phyloP scores from a whole-genome alignment of 1,284 basidiomycete species.

The Fomitopsis betulina region DNA sequence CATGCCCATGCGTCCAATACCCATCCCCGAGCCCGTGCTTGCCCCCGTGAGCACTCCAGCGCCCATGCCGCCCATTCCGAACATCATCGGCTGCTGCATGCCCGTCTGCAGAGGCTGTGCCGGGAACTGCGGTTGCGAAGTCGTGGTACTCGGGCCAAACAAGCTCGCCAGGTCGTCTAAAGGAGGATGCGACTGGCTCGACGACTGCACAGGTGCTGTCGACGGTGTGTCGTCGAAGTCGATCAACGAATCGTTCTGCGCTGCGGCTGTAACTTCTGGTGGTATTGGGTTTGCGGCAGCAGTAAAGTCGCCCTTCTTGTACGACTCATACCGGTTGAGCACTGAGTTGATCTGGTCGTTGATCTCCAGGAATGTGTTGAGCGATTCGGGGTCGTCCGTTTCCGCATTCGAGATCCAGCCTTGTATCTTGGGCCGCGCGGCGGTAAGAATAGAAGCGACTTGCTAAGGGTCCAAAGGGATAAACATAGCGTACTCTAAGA shows the following conservation, averaged over 20 bases:
- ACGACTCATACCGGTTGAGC: slow-evolving; percentile 85
- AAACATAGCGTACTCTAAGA: slow-evolving; percentile 3
- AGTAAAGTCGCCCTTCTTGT: slow-evolving; percentile 83
- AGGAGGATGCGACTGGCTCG: slow-evolving; percentile 8
- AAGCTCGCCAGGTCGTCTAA: slow-evolving; percentile 58
- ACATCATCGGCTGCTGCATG: slow-evolving; percentile 1
- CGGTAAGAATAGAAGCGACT: slow-evolving; percentile 81
- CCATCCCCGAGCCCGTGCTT: slow-evolving; percentile 4
- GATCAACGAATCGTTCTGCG: slow-evolving; percentile 53
- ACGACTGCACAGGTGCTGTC: slow-evolving; percentile 13
- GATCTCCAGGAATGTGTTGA: slow-evolving; percentile 91
- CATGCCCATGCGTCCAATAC: slow-evolving; percentile 17
- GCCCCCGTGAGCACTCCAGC: slow-evolving; percentile 1
- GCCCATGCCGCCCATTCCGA: slow-evolving; percentile 15
- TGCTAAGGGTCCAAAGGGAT: slow-evolving; percentile 47
- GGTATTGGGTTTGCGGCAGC: slow-evolving; percentile 64
- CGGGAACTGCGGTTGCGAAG: slow-evolving; percentile 5
- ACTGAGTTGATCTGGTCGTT: slow-evolving; percentile 98
- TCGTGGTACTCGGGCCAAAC: slow-evolving; percentile 15
- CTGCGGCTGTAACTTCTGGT: slow-evolving; percentile 40
- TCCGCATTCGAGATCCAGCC: slow-evolving; percentile 98
- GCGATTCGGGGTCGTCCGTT: slow-evolving; percentile 77
- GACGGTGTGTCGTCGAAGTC: slow-evolving; percentile 60
- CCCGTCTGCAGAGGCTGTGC: slow-evolving; percentile 1
- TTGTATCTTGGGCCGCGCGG: slow-evolving; percentile 91